Evolutionary conservation across 768 basidiomycete genomes (phyloP).

Genomic region (Mycena olivaceomarginata): DNA sequence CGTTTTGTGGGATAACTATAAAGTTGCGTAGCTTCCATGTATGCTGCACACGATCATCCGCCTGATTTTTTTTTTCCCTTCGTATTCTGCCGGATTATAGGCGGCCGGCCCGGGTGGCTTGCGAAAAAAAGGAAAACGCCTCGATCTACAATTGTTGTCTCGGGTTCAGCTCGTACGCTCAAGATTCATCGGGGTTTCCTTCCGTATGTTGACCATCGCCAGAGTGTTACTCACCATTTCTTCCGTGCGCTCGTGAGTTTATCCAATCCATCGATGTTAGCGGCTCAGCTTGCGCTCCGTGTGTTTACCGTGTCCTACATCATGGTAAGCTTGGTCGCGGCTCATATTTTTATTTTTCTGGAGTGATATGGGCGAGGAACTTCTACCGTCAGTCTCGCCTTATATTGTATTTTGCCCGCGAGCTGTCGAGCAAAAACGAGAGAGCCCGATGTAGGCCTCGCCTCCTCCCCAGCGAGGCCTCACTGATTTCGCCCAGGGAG

Average conservation of each 20-base stretch:
- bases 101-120: conserved; percentile 77
- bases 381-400: no score
- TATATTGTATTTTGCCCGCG: no score
- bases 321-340: conserved; percentile 72
- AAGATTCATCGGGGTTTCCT: neutral
- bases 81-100: conserved; percentile 70
- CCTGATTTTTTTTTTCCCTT: no score
- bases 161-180: conserved; percentile 86
- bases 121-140: conserved; percentile 79
- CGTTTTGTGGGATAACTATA: no score
- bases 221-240: conserved; percentile 96
- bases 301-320: conserved; percentile 93
- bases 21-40: no score
- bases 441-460: no score
- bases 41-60: no score
- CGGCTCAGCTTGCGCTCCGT: conserved; percentile 81
- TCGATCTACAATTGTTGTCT: conserved; percentile 91
- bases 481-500: no score
- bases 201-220: conserved; percentile 10
- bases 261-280: conserved; percentile 86
- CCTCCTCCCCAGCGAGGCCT: no score
- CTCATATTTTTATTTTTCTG: no score
- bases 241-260: conserved; percentile 96
- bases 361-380: no score
- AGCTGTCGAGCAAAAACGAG: no score